Base-by-base conservation (phyloP, 2,329 filamentous ascomycete species). In the Colletotrichum lupini region DNA sequence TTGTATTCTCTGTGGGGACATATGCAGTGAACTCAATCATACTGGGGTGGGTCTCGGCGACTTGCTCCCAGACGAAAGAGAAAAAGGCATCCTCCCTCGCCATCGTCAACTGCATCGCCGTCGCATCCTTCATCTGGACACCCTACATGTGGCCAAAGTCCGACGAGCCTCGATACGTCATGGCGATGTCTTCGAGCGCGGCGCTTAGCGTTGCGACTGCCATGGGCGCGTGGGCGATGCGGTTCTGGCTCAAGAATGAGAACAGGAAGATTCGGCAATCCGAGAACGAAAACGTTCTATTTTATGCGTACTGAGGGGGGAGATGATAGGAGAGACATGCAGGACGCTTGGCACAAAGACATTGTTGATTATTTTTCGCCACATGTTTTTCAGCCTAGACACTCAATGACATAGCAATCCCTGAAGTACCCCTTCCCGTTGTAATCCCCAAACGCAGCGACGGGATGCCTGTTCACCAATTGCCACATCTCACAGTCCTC, bases 31-130 rank as follows among this genome's bases (percentile, higher is more conserved):
- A 84, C 72, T 78, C 76, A 16, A 79, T 84, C 59, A 81, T 82
- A 14, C 77, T 84, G 0, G 82, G 82, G 6, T 84, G 82, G 83
- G 81, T 81, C 1, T 77, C 76, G 0, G 76, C 76, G 4, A 82
- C 80, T 1, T 83, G 81, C 55, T 82, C 81, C 2, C 82, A 84
- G 71, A 83, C 81, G 0, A 82, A 81, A 26, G 83, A 84, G 73
- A 83, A 84, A 68, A 84, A 83, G 68, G 82, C 83, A 0, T 79
- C 77, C 0, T 77, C 81, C 0, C 73, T 84, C 0, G 80, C 81
- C 8, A 82, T 85, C n/a, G 75, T 75, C 19, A 78, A 78, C 64
- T 67, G 70, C 6, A 70, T 74, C 22, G 76, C 76, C 22, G 74
- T 75, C 2, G 55, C 73, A 2, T 72, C 68, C 9, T 74, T 75